A percentile compares a stretch with the other conserved stretches of the same genome.
These are phyloP conservation scores for Mucor lusitanicus DNA, from an alignment of 371 early-diverging fungal species.

Conservation along the genomic window DNA sequence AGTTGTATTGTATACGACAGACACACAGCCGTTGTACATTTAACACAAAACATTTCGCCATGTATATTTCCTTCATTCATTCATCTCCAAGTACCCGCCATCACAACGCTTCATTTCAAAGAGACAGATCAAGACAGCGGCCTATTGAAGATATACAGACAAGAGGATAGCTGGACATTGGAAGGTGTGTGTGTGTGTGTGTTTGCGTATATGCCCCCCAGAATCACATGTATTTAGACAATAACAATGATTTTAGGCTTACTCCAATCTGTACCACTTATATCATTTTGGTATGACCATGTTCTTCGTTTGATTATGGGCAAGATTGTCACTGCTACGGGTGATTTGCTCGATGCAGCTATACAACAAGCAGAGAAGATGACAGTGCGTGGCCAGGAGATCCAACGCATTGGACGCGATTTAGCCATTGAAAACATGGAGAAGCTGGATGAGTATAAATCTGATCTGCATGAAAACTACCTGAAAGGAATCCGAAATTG, in stretches of 20 bases:
- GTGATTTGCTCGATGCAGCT: slow-evolving; percentile 62
- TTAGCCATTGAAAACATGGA: slow-evolving; percentile 49
- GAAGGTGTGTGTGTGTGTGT: slow-evolving; percentile 37
- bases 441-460: slow-evolving; percentile 43
- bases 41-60: slow-evolving; percentile 56
- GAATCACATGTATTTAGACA: neutral
- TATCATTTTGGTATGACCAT: slow-evolving; percentile 71
- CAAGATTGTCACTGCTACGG: slow-evolving; percentile 55
- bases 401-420: slow-evolving; percentile 45
- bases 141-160: slow-evolving; percentile 54
- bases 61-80: slow-evolving; percentile 49
- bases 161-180: slow-evolving; percentile 67
- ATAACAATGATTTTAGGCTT: slow-evolving; percentile 32
- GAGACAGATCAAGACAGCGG: slow-evolving; percentile 54
- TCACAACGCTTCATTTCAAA: slow-evolving; percentile 55
- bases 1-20: slow-evolving; percentile 18
- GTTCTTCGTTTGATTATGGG: slow-evolving; percentile 60
- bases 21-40: slow-evolving; percentile 58
- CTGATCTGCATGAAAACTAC: slow-evolving; percentile 46
- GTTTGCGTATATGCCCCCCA: neutral
- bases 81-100: slow-evolving; percentile 53
- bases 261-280: slow-evolving; percentile 61
- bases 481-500: slow-evolving; percentile 41
- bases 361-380: slow-evolving; percentile 47
- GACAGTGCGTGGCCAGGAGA: slow-evolving; percentile 43